A percentile compares a stretch with the other conserved stretches of the same genome.
Evolutionary conservation across 1,284 basidiomycete species (phyloP).

Genomic region (Moesziomyces parantarcticus): DNA sequence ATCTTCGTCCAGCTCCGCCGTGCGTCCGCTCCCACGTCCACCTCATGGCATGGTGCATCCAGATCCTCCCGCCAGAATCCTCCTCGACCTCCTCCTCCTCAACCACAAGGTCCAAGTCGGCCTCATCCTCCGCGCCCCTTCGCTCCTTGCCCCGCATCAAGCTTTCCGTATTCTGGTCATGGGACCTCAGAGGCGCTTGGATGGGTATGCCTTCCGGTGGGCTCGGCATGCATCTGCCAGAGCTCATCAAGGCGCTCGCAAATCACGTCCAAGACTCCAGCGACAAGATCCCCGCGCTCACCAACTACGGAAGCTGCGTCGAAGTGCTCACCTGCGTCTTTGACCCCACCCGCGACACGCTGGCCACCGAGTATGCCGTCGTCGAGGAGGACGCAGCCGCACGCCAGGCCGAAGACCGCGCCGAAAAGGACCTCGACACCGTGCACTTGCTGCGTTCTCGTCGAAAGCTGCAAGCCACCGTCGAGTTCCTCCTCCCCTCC

Average conservation of each 20-base stretch:
- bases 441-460: constrained; percentile 70
- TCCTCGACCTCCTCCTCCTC: constrained; percentile 67
- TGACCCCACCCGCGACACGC: constrained; percentile 81
- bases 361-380: constrained; percentile 86
- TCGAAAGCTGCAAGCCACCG: constrained; percentile 76
- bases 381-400: constrained; percentile 76
- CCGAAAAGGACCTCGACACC: constrained; percentile 45
- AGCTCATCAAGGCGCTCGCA: constrained; percentile 81
- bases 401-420: constrained; percentile 36
- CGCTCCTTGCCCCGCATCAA: constrained; percentile 38
- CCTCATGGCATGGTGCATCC: constrained; percentile 91
- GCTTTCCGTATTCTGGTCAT: constrained; percentile 93
- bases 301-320: constrained; percentile 84
- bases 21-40: constrained; percentile 91
- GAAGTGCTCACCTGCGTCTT: constrained; percentile 81
- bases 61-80: constrained; percentile 71
- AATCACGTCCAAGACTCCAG: constrained; percentile 81
- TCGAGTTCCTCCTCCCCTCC: constrained; percentile 83
- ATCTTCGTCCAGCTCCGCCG: constrained; percentile 90
- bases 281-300: constrained; percentile 78
- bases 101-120: constrained; percentile 8
- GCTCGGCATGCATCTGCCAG: constrained; percentile 75
- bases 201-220: constrained; percentile 62
- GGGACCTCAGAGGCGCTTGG: constrained; percentile 91
- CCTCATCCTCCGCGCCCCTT: constrained; percentile 9